phyloP scores from a whole-genome alignment of 352 stramenopile genomes.

The Pythium folliculosum region DNA sequence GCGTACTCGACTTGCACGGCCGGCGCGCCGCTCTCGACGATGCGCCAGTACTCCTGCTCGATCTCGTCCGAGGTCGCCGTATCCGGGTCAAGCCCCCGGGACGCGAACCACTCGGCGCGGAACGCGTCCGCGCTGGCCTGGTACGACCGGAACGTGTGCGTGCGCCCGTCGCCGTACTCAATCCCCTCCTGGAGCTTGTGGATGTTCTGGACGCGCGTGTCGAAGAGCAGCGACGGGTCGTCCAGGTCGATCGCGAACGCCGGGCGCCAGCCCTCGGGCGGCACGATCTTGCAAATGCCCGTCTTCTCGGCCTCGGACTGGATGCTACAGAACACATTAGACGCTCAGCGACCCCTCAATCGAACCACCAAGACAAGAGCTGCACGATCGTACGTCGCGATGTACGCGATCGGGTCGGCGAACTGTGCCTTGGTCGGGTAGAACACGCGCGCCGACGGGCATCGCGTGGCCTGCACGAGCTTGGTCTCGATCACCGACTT shows the following conservation, averaged over 20 bases:
- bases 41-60: slow-evolving; percentile 88
- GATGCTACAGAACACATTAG: slow-evolving; percentile 38
- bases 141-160: slow-evolving; percentile 75
- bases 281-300: slow-evolving; percentile 99
- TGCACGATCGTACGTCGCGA: slow-evolving; percentile 48
- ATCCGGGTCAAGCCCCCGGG: slow-evolving; percentile 38
- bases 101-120: slow-evolving; percentile 50
- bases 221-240: slow-evolving; percentile 64
- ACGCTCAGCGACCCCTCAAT: slow-evolving; percentile 13
- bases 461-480: slow-evolving; percentile 28
- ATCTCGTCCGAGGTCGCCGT: slow-evolving; percentile 65
- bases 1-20: slow-evolving; percentile 83
- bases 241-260: slow-evolving; percentile 72
- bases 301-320: slow-evolving; percentile 54
- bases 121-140: slow-evolving; percentile 57
- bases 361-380: neutral
- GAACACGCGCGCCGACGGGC: slow-evolving; percentile 61
- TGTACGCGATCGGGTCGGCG: slow-evolving; percentile 87
- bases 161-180: slow-evolving; percentile 58
- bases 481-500: slow-evolving; percentile 61
- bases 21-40: slow-evolving; percentile 66
- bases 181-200: slow-evolving; percentile 82
- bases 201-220: slow-evolving; percentile 94
- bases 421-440: slow-evolving; percentile 88
- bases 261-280: slow-evolving; percentile 93